These are phyloP conservation scores for Pseudocercospora eumusae DNA, from an alignment of 2,329 filamentous ascomycete species.

Conservation along the genomic window DNA sequence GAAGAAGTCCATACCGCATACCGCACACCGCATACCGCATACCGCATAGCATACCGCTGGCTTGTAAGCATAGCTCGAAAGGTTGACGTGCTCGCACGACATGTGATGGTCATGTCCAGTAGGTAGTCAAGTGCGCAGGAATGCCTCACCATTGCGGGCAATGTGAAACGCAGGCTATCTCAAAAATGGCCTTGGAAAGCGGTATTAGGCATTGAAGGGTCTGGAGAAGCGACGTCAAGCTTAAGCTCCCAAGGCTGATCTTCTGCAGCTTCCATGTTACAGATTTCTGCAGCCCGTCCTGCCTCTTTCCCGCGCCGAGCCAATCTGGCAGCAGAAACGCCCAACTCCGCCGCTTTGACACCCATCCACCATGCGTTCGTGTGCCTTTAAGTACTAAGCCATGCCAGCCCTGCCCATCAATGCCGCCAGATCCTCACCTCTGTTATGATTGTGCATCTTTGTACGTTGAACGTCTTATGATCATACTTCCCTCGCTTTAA, in stretches of 20 bases:
- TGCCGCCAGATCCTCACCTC: constrained; percentile 16
- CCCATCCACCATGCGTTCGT: constrained; percentile 14
- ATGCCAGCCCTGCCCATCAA: constrained; percentile 24
- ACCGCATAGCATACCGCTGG: constrained; percentile 18
- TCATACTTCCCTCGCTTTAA: constrained; percentile 29
- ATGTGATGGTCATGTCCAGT: constrained; percentile 1
- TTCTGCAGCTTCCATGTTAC: constrained; percentile 29
- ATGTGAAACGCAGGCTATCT: no score
- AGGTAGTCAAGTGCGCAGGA: constrained; percentile 4
- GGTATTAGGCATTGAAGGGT: no score
- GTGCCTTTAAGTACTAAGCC: constrained; percentile 30
- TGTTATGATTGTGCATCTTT: constrained; percentile 23
- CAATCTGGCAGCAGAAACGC: constrained; percentile 27
- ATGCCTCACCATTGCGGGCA: constrained; percentile 22
- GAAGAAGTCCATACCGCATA: no score
- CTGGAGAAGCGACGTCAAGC: constrained; percentile 24
- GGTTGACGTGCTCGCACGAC: not conserved
- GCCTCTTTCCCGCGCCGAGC: constrained; percentile 26
- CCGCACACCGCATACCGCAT: not conserved
- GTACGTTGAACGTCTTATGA: constrained; percentile 22
- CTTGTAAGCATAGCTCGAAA: constrained; percentile 28
- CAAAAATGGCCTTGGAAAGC: no score
- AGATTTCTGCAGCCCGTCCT: constrained; percentile 27
- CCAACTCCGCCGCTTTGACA: constrained; percentile 22
- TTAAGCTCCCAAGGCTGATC: constrained; percentile 28